phyloP scores from a whole-genome alignment of 148 eudicot genomes.

The Amaranthus palmeri region DNA sequence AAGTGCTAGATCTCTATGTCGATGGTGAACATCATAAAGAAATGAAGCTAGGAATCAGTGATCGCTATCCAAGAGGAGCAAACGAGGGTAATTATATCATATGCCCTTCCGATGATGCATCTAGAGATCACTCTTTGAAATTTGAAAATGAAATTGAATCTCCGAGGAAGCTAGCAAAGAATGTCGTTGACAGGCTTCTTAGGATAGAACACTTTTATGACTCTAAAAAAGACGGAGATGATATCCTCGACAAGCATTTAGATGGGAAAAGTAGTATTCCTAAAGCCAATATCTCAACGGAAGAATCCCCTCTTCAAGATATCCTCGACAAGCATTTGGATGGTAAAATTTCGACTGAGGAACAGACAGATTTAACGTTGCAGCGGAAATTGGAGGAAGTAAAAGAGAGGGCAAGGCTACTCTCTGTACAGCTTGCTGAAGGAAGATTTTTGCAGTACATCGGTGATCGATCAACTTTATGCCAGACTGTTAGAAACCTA shows the following conservation, averaged over 20 bases:
- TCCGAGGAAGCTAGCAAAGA: conserved; percentile 32
- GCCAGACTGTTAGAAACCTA: conserved; percentile 16
- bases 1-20: conserved; percentile 25
- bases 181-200: conserved; percentile 32
- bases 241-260: conserved; percentile 19
- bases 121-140: conserved; percentile 15
- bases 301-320: conserved; percentile 13
- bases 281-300: not conserved
- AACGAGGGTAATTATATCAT: conserved; percentile 16
- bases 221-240: conserved; percentile 14
- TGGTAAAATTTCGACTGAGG: not conserved
- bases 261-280: conserved; percentile 4
- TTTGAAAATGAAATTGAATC: conserved; percentile 23
- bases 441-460: conserved; percentile 7
- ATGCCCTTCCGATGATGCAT: conserved; percentile 11
- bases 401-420: conserved; percentile 18
- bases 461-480: conserved; percentile 9
- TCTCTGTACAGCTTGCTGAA: conserved; percentile 19
- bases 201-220: conserved; percentile 26
- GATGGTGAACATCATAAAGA: conserved; percentile 27
- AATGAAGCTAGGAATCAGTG: conserved; percentile 5
- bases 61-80: conserved; percentile 3
- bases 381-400: conserved; percentile 17
- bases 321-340: conserved; percentile 13
- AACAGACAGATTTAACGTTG: conserved; percentile 18